Base-by-base conservation (phyloP, 169 alveolate species). In the Cryptosporidium xiaoi region DNA sequence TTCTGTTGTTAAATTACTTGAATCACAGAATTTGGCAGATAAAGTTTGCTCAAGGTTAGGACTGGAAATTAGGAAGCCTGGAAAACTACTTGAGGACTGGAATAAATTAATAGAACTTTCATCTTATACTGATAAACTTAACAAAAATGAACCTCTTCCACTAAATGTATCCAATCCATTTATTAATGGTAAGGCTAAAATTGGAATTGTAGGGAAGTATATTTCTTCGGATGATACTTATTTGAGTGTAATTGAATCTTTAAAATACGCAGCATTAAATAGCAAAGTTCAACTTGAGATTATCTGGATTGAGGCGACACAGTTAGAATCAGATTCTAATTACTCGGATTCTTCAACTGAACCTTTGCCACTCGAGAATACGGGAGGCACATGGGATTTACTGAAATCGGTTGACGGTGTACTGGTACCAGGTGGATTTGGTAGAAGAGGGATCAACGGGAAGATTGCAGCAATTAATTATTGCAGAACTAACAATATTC, bases 371-470 rank as follows among this genome's bases (percentile, higher is more conserved):
- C 29, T 31, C 40, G 67, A 67, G 34, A 91, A 91, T 66, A 92
- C 84, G 18, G 40, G 56, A 16, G 64, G 64, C 31, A 94, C 94
- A 1, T 93, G 96, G 96, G 92, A 82, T 36, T 82, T 91, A 18
- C 82, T 96, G 40, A 82, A 84, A 87, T 71, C 89, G 1, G 94
- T 91, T 13, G 94, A 95, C 44, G 99, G 98, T 1, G 96, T 97
- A 46, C 94, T 97, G 44, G 95, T 96, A 24, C 99, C 99, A 5
- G 98, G 96, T 31, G 99, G 99, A 10, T 97, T 96, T 92, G 99
- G 99, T 1, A 93, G 95, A 33, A 91, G 99, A 50, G 99, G 99
- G 16, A 87, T 94, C 51, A 92, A 91, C 66, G 99, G 99, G 10
- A 97, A 96, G 67, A 92, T 91, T 71, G 82, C 87, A 60, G 95